Evolutionary conservation across 2,329 filamentous ascomycete species (phyloP).

Genomic region (Claviceps digitariae): DNA sequence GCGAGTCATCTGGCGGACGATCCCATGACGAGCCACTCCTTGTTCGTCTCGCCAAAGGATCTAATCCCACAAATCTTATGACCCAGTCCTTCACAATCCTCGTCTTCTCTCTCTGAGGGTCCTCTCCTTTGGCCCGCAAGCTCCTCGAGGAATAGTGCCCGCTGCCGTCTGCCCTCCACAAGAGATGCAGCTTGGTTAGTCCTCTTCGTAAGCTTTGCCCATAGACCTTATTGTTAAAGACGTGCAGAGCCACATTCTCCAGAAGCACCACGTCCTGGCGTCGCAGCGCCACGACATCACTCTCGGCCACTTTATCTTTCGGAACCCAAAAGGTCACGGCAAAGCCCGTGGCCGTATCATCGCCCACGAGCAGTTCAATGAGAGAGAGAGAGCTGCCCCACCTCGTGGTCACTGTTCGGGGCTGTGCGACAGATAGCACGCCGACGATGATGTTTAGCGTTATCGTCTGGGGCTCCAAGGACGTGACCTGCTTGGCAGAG

Average conservation of each 20-base stretch:
- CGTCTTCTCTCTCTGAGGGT: conserved; percentile 47
- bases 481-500: conserved; percentile 46
- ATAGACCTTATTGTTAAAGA: conserved; percentile 66
- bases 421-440: conserved; percentile 56
- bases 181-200: conserved; percentile 54
- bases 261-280: conserved; percentile 67
- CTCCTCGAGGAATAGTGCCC: conserved; percentile 44
- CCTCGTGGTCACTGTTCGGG: conserved; percentile 54
- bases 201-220: conserved; percentile 66
- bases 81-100: conserved; percentile 63
- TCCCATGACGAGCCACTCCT: conserved; percentile 19
- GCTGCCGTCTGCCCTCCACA: conserved; percentile 38
- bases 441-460: conserved; percentile 73
- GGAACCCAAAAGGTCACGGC: conserved; percentile 73
- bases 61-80: conserved; percentile 47
- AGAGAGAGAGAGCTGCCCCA: conserved; percentile 50
- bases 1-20: conserved; percentile 27
- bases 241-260: conserved; percentile 63
- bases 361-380: conserved; percentile 67
- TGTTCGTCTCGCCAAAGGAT: conserved; percentile 9
- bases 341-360: conserved; percentile 74
- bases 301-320: conserved; percentile 17
- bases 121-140: conserved; percentile 21
- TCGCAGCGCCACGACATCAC: conserved; percentile 34
- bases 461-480: conserved; percentile 65